phyloP scores from a whole-genome alignment of 805 yeast genomes.

The Tetrapisispora pingtungensis region DNA sequence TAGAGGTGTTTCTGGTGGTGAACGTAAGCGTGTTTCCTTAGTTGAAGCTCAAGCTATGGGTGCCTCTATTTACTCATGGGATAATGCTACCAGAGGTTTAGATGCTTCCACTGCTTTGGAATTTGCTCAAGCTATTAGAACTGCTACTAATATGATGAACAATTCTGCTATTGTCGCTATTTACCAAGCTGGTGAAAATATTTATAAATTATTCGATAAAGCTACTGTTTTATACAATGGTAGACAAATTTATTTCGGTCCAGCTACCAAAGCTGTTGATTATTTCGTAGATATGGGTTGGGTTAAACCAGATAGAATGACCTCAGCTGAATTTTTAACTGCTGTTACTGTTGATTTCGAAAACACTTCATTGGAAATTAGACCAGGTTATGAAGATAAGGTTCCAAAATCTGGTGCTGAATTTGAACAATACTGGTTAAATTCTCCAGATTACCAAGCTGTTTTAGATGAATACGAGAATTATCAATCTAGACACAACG shows the following conservation, averaged over 20 bases:
- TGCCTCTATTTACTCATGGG: slow-evolving; percentile 51
- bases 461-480: slow-evolving; percentile 32
- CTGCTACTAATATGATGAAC: slow-evolving; percentile 46
- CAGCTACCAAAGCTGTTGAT: slow-evolving; percentile 40
- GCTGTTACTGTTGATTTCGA: slow-evolving; percentile 53
- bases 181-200: slow-evolving; percentile 59
- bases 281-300: slow-evolving; percentile 54
- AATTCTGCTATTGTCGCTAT: slow-evolving; percentile 55
- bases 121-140: slow-evolving; percentile 49
- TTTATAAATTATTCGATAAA: slow-evolving; percentile 50
- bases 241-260: slow-evolving; percentile 52
- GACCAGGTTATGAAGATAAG: slow-evolving; percentile 39
- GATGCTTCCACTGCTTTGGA: slow-evolving; percentile 65
- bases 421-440: slow-evolving; percentile 50
- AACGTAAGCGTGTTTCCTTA: slow-evolving; percentile 60
- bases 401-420: slow-evolving; percentile 49
- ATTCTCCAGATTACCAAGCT: slow-evolving; percentile 42
- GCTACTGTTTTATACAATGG: slow-evolving; percentile 53
- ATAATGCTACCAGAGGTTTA: slow-evolving; percentile 61
- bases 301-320: slow-evolving; percentile 51
- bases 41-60: slow-evolving; percentile 52
- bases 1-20: slow-evolving; percentile 70
- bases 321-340: slow-evolving; percentile 59
- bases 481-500: slow-evolving; percentile 34
- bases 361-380: slow-evolving; percentile 39